phyloP scores from a whole-genome alignment of 441 rosid species.

The Erodium trifolium region DNA sequence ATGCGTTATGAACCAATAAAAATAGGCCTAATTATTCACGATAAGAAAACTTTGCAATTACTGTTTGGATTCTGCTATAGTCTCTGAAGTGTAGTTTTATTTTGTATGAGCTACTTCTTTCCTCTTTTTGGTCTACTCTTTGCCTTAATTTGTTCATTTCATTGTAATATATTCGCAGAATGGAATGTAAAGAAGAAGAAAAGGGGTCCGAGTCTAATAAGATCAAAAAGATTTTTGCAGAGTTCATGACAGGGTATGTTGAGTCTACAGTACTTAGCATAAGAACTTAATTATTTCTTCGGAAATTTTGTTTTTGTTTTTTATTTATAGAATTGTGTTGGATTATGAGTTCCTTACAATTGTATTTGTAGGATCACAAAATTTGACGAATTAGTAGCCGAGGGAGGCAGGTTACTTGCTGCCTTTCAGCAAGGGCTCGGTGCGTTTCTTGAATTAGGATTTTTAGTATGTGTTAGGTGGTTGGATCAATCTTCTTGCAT shows the following conservation, averaged over 20 bases:
- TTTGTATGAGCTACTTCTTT: no score
- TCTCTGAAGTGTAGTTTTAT: no score
- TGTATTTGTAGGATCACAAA: constrained; percentile 41
- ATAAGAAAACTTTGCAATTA: no score
- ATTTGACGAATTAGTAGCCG: constrained; percentile 53
- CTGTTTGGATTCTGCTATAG: no score
- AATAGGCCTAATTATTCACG: no score
- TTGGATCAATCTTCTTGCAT: not conserved
- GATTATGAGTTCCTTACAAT: not conserved
- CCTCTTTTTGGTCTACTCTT: not conserved
- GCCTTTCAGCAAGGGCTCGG: constrained; percentile 63
- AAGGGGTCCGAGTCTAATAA: not conserved
- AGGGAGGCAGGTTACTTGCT: constrained; percentile 43
- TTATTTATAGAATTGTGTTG: not conserved
- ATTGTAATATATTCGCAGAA: not conserved
- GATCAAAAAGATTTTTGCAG: not conserved
- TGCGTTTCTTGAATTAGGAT: constrained; percentile 21
- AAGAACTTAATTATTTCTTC: not conserved
- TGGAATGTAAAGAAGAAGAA: not conserved
- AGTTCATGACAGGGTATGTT: constrained; percentile 1
- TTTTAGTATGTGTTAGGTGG: constrained; percentile 4
- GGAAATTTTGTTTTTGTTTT: not conserved
- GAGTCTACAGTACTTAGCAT: not conserved
- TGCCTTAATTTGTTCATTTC: not conserved
- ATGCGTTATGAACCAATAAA: no score